Evolutionary conservation across 1,139 yeast species (phyloP), one percentile per base, ranked within the genome.

Genomic region (Lodderomyces theae): DNA sequence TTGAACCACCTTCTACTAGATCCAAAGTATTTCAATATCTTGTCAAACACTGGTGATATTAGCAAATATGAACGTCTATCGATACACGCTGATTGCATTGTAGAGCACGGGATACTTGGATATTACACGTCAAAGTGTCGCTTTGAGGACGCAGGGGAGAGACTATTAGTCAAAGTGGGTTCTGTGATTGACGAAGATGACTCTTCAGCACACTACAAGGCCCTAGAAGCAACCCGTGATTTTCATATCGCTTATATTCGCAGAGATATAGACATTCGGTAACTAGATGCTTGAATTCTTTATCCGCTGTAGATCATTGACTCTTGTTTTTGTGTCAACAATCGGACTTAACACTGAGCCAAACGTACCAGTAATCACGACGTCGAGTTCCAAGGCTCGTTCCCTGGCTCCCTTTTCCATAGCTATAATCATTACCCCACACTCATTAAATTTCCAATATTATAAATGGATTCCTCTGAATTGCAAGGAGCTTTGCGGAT

Each of bases 21-120:
- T 19, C 37, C 44, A 8, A 34, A 41, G 10, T 30, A 41, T 19
- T 42, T 51, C 29, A 43, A 40, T 6, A 22, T 43, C 11, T 28
- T 45, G 26, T 42, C 41, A 5, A 34, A 37, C 16, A 17, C 23
- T 37, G 33, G 43, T 7, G 10, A 12, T 4, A 30, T 51, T 18
- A 12, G 23, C 3, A 38, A 42, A 11, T 39, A 28, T 23, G 42
- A 15, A 39, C 48, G 33, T 32, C 66, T 43, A 44, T 38, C 50
- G 1, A 30, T 66, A 1, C 56, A 66, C 42, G 75, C 74, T 0
- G 65, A 67, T 22, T 79, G 72, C 11, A 72, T 81, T 18, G 61
- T 57, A 13, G 80, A 78, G 42, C 87, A 81, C 53, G 54, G 67
- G 1, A 56, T 81, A 35, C 72, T 64, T 1, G 61, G 56, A 1